Evolutionary conservation across 1,284 basidiomycete genomes (phyloP).

Genomic region (Marasmius sp.): DNA sequence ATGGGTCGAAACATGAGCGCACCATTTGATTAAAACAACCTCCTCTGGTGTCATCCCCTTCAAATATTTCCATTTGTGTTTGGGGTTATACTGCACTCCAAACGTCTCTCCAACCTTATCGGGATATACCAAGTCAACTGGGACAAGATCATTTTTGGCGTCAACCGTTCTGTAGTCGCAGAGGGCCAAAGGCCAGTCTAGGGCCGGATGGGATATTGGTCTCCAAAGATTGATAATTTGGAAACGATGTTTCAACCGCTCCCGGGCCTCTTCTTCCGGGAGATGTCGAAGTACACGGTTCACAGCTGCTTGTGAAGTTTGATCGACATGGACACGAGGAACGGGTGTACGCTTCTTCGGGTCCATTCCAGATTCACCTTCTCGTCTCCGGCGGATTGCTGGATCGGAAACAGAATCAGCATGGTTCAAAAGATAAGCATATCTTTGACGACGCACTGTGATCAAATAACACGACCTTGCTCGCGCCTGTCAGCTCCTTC

Average conservation of each 20-base stretch:
- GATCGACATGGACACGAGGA: slow-evolving; percentile 55
- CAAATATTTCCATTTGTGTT: slow-evolving; percentile 67
- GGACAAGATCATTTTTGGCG: slow-evolving; percentile 43
- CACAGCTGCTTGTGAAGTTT: slow-evolving; percentile 48
- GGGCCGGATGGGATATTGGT: slow-evolving; percentile 53
- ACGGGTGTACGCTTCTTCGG: slow-evolving; percentile 46
- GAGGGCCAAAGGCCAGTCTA: slow-evolving; percentile 61
- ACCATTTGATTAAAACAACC: slow-evolving; percentile 63
- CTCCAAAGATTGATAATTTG: slow-evolving; percentile 78
- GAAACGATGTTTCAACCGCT: slow-evolving; percentile 49
- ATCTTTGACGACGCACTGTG: slow-evolving; percentile 48
- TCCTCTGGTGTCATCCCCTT: slow-evolving; percentile 63
- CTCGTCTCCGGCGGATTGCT: slow-evolving; percentile 43
- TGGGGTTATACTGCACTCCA: slow-evolving; percentile 49
- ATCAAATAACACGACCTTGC: slow-evolving; percentile 58
- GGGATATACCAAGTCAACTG: slow-evolving; percentile 51
- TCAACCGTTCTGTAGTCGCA: slow-evolving; percentile 62
- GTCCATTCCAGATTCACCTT: slow-evolving; percentile 34
- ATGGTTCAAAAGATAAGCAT: neutral
- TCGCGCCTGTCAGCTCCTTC: slow-evolving; percentile 62
- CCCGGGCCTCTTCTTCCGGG: slow-evolving; percentile 45
- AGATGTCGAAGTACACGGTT: slow-evolving; percentile 52
- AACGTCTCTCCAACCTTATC: slow-evolving; percentile 60
- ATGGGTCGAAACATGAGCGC: neutral
- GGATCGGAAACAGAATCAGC: neutral